A percentile compares a stretch with the other conserved stretches of the same genome.
phyloP scores from a whole-genome alignment of 2,329 filamentous ascomycete species.

The Cladophialophora immunda region DNA sequence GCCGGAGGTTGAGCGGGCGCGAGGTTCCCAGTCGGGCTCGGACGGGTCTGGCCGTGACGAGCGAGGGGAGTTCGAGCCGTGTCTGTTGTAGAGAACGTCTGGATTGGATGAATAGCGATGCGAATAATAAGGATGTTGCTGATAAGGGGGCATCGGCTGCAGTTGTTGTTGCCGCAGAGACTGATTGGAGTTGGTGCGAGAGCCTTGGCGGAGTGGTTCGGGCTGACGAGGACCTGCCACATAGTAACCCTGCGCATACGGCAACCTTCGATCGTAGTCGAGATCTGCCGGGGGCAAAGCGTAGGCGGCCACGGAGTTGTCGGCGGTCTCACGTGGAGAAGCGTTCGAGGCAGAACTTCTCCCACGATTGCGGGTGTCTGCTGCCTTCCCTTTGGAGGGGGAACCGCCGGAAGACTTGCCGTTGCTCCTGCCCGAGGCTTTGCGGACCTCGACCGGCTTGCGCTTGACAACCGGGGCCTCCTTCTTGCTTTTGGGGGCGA shows the following conservation, averaged over 20 bases:
- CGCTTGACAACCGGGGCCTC: constrained; percentile 36
- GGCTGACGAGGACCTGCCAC: constrained; percentile 45
- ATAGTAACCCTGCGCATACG: constrained; percentile 57
- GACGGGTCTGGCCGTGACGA: constrained; percentile 56
- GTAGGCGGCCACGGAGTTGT: constrained; percentile 35
- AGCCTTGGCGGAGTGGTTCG: constrained; percentile 50
- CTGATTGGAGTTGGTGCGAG: constrained; percentile 54
- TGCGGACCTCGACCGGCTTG: constrained; percentile 41
- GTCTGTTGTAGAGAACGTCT: constrained; percentile 45
- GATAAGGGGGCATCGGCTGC: constrained; percentile 36
- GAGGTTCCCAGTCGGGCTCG: constrained; percentile 57
- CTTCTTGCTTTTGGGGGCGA: constrained; percentile 43
- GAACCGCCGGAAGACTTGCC: constrained; percentile 36
- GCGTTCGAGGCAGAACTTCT: constrained; percentile 31
- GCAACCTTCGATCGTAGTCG: constrained; percentile 54
- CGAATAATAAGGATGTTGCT: constrained; percentile 42
- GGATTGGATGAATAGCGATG: constrained; percentile 46
- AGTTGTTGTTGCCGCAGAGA: constrained; percentile 48
- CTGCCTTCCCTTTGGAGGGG: constrained; percentile 33
- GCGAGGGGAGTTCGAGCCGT: constrained; percentile 48
- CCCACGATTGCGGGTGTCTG: constrained; percentile 34
- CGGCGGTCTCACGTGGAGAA: constrained; percentile 31
- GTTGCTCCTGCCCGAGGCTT: constrained; percentile 33
- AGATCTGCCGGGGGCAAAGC: constrained; percentile 43
- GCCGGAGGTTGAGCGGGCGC: constrained; percentile 50